Evolutionary conservation across 2,329 filamentous ascomycete species (phyloP).

Genomic region (Alternaria solani): DNA sequence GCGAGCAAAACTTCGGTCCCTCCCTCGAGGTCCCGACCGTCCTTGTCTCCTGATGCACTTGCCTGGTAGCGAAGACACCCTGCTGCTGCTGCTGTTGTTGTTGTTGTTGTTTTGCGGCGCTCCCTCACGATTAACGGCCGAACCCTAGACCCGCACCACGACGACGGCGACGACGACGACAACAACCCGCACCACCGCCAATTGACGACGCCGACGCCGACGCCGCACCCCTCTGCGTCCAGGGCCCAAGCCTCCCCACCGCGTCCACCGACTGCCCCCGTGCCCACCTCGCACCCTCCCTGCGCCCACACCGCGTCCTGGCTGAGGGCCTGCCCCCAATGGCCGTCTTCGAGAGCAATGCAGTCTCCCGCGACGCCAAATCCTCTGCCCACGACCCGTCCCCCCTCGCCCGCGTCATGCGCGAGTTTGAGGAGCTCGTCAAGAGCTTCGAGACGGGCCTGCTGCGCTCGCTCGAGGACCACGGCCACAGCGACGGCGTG

Average conservation of each 20-base stretch:
- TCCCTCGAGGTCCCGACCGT: constrained; percentile 14
- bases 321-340: constrained; percentile 29
- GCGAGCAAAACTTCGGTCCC: constrained; percentile 26
- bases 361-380: constrained; percentile 30
- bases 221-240: constrained; percentile 12
- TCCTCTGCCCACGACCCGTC: constrained; percentile 16
- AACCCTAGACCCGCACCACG: background rate
- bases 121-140: constrained; percentile 21
- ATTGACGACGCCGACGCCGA: background rate
- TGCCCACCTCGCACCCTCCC: constrained; percentile 4
- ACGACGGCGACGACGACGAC: background rate
- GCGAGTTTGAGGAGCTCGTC: constrained; percentile 45
- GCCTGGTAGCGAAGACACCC: constrained; percentile 7
- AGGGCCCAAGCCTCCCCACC: background rate
- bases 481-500: constrained; percentile 3
- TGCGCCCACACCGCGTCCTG: constrained; percentile 14
- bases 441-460: constrained; percentile 39
- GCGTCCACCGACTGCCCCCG: constrained; percentile 10
- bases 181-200: background rate
- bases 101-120: constrained; percentile 15
- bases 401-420: constrained; percentile 42
- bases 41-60: constrained; percentile 19
- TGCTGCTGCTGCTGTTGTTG: constrained; percentile 3
- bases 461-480: constrained; percentile 37
- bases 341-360: constrained; percentile 39